A percentile compares a stretch with the other conserved stretches of the same genome.
Conservation (phyloP, 306 rosid species). For the Senna siamea region DNA sequence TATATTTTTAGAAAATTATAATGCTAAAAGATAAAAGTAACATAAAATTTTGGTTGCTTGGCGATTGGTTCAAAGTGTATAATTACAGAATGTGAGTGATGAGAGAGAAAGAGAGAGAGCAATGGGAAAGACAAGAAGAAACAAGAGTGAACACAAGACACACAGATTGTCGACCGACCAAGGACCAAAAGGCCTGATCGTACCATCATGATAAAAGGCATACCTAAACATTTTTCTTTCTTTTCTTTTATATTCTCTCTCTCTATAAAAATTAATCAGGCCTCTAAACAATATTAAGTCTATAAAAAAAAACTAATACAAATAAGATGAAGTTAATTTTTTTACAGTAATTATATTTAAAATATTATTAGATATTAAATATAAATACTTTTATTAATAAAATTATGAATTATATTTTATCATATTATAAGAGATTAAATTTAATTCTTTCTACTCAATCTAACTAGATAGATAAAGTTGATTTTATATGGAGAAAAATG, state of each 20-base stretch:
- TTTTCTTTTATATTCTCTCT: background rate
- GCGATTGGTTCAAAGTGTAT: constrained; percentile 57
- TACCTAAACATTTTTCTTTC: constrained; percentile 44
- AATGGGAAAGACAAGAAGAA: constrained; percentile 46
- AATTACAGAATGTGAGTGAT: constrained; percentile 41
- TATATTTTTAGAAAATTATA: background rate
- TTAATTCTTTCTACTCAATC: too few relatives aligned
- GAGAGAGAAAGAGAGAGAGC: constrained; percentile 20
- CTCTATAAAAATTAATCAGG: too few relatives aligned
- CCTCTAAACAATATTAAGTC: too few relatives aligned
- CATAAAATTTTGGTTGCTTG: constrained; percentile 39
- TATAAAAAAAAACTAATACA: too few relatives aligned
- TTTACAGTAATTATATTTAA: too few relatives aligned
- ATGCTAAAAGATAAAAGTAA: constrained; percentile 36
- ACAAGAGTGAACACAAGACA: constrained; percentile 64
- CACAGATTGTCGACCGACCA: constrained; percentile 88
- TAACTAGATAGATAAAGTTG: too few relatives aligned
- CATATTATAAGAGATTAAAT: too few relatives aligned
- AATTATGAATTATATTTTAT: too few relatives aligned
- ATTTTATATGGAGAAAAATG: too few relatives aligned
- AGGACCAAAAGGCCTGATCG: constrained; percentile 71
- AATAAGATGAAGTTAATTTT: too few relatives aligned
- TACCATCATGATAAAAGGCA: constrained; percentile 68
- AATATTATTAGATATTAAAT: too few relatives aligned
- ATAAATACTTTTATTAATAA: too few relatives aligned